phyloP scores from a whole-genome alignment of 106 monocot genomes.

The Iris macrosiphon region DNA sequence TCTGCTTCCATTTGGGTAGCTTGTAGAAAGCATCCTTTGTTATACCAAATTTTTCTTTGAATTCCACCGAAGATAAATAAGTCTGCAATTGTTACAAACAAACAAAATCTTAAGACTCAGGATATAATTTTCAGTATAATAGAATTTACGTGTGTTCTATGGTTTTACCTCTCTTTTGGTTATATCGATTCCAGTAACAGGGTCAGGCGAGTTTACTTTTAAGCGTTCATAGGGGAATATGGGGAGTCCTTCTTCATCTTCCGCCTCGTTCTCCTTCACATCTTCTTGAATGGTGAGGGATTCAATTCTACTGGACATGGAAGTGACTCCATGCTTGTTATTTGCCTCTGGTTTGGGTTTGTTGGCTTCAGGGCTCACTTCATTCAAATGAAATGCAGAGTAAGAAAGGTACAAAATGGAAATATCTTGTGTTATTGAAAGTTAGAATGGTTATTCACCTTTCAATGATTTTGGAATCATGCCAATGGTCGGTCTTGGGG shows the following conservation, averaged over 20 bases:
- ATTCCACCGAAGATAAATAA: slow-evolving; percentile 69
- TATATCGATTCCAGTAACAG: slow-evolving; percentile 66
- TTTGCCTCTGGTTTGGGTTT: slow-evolving; percentile 33
- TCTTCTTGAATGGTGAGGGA: slow-evolving; percentile 60
- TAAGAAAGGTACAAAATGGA: background rate
- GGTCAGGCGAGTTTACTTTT: slow-evolving; percentile 46
- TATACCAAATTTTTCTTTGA: slow-evolving; percentile 84
- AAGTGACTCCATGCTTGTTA: slow-evolving; percentile 23
- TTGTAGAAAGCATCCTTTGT: slow-evolving; percentile 69
- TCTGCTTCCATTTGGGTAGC: slow-evolving; percentile 94
- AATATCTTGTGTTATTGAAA: background rate
- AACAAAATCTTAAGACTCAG: too few species aligned
- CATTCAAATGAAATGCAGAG: background rate
- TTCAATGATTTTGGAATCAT: slow-evolving; percentile 46
- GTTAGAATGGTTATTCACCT: slow-evolving; percentile 28
- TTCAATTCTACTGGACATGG: slow-evolving; percentile 36
- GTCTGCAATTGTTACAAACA: slow-evolving; percentile 42
- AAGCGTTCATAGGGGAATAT: slow-evolving; percentile 80
- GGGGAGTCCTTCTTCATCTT: slow-evolving; percentile 71
- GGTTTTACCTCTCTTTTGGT: slow-evolving; percentile 69
- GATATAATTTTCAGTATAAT: too few species aligned
- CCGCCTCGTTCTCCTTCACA: slow-evolving; percentile 54
- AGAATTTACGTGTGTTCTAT: too few species aligned
- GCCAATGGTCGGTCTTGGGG: slow-evolving; percentile 11
- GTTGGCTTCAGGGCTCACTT: slow-evolving; percentile 40